Evolutionary conservation across 306 rosid species (phyloP).

Genomic region (Gastrolobium villosum): DNA sequence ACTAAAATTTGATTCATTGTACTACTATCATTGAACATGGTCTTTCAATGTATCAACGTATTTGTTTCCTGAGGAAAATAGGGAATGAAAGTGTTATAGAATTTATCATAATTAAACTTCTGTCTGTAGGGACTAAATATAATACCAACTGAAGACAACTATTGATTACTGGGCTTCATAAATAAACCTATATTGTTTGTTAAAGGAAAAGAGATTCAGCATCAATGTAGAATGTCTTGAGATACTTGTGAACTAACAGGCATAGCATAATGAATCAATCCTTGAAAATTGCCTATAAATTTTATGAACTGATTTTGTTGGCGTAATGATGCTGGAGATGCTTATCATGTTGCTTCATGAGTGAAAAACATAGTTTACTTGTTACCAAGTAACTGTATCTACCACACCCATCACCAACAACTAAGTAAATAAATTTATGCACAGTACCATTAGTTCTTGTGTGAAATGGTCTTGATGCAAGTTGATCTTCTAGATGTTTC

Average conservation of each 20-base stretch:
- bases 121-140: slow-evolving; percentile 8
- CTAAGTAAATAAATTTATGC: neutral
- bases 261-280: neutral
- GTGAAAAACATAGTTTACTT: slow-evolving; percentile 19
- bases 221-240: neutral
- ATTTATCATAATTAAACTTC: slow-evolving; percentile 29
- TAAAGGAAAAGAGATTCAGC: slow-evolving; percentile 19
- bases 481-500: slow-evolving; percentile 33
- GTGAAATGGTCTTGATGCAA: slow-evolving; percentile 7
- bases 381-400: slow-evolving; percentile 28
- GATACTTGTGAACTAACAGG: slow-evolving; percentile 11
- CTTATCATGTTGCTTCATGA: slow-evolving; percentile 21
- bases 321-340: slow-evolving; percentile 31
- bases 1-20: slow-evolving; percentile 32
- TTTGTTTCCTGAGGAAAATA: slow-evolving; percentile 34
- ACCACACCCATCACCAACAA: neutral
- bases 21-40: slow-evolving; percentile 4
- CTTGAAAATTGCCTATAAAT: slow-evolving; percentile 32
- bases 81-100: slow-evolving; percentile 24
- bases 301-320: slow-evolving; percentile 35
- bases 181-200: slow-evolving; percentile 37
- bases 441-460: neutral
- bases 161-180: slow-evolving; percentile 30
- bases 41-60: slow-evolving; percentile 7
- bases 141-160: too few species aligned